phyloP scores from a whole-genome alignment of 805 yeast species.

The Pichia deserticola region DNA sequence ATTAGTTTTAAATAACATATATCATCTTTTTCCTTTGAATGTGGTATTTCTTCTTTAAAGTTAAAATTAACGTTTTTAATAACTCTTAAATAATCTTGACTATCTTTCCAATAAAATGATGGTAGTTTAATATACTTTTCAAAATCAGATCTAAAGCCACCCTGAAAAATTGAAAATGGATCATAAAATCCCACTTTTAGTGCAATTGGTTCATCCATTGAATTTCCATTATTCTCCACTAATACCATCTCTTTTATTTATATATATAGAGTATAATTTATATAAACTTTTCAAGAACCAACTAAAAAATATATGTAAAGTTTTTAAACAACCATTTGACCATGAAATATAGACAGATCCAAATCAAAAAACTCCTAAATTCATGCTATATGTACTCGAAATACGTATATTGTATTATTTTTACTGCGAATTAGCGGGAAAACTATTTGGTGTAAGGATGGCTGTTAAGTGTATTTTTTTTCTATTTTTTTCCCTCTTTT shows the following conservation, averaged over 20 bases:
- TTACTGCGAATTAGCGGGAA: too few relatives aligned
- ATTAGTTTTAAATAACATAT: slow-evolving; percentile 49
- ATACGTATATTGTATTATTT: too few relatives aligned
- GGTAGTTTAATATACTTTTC: slow-evolving; percentile 45
- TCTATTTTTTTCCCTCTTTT: too few relatives aligned
- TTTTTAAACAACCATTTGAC: too few relatives aligned
- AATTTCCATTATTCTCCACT: background rate
- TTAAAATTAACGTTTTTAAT: slow-evolving; percentile 51
- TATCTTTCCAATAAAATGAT: slow-evolving; percentile 62
- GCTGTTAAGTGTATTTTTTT: too few relatives aligned
- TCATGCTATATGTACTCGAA: too few relatives aligned
- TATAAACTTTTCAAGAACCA: too few relatives aligned
- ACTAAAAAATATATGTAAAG: too few relatives aligned
- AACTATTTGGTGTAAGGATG: too few relatives aligned
- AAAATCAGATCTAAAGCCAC: slow-evolving; percentile 35
- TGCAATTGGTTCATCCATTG: background rate
- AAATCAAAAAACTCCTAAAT: too few relatives aligned
- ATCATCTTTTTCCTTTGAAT: slow-evolving; percentile 6
- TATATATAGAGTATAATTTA: too few relatives aligned
- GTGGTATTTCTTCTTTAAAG: slow-evolving; percentile 52
- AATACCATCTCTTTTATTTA: background rate
- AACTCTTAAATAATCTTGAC: slow-evolving; percentile 50
- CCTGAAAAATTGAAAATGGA: slow-evolving; percentile 55
- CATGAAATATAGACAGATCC: too few relatives aligned
- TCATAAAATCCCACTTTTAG: slow-evolving; percentile 57